Base-by-base conservation (phyloP, 192 early-diverging fungal genomes). In the Linnemannia exigua region DNA sequence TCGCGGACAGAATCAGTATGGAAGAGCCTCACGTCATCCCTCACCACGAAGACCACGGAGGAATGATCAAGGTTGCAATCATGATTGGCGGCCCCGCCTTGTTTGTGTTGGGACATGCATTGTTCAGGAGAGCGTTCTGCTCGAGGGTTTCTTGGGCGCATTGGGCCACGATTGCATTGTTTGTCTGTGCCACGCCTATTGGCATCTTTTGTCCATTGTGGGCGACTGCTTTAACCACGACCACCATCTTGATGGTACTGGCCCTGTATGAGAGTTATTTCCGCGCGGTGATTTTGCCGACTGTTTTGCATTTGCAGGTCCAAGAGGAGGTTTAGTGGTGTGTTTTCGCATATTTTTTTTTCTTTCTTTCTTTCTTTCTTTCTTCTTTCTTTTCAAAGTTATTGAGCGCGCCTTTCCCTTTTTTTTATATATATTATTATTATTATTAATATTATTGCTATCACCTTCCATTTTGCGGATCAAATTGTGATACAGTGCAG, bases 51-150 rank as follows among this genome's bases (percentile, higher is more conserved):
- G 75, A 58, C 14, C 72, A 75, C 5, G 58, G 28, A 8, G 58
- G 58, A 25, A 79, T 74, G 71, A 75, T 79, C 28, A 15, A 77
- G 28, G 82, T 79, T 6, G 41, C 67, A 17, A 78, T 84, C 37
- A 79, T 84, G 76, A 84, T 84, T 70, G 82, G 82, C 6, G 82
- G 82, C 0, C 82, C 82, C 3, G 48, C 67, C 3, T 19, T 84
- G 17, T 84, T 84, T 61, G 82, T 84, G 17, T 31, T 84, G 20
- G 82, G 82, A 1, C 82, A 84, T 74, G 82, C 76, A 1, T 12
- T 84, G 67, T 84, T 84, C 76, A 54, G 82, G 1, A 38, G 70
- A 6, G 47, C 82, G n/a, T 84, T 84, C 46, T 61, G 72, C 50
- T 12, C 70, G 33, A 73, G 71, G 19, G 0, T 58, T 5, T 72